A percentile compares a stretch with the other conserved stretches of the same genome.
Evolutionary conservation across 169 alveolate genomes (phyloP).

Genomic region (Plasmodium gonderi): DNA sequence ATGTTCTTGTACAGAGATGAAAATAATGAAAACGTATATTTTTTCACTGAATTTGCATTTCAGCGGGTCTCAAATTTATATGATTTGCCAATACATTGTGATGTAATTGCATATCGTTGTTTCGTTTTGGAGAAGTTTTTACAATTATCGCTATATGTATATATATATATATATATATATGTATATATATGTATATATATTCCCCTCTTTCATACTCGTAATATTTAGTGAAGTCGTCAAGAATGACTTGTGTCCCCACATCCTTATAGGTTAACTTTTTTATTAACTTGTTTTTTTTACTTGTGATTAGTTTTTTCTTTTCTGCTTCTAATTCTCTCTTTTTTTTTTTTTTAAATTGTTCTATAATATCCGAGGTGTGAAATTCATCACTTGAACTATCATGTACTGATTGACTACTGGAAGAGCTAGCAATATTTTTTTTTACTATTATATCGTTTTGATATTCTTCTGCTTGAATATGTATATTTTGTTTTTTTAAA

Average conservation of each 20-base stretch:
- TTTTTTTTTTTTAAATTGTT: constrained; percentile 26
- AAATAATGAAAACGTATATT: background rate
- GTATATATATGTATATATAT: background rate
- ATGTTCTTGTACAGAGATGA: background rate
- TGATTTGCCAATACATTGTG: too few relatives aligned
- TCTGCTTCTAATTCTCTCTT: constrained; percentile 9
- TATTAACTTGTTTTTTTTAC: constrained; percentile 26
- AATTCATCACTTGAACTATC: constrained; percentile 40
- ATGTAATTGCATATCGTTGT: background rate
- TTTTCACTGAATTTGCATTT: background rate
- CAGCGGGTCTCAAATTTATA: too few relatives aligned
- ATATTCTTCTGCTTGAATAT: constrained; percentile 14
- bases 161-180: background rate
- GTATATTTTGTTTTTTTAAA: constrained; percentile 21
- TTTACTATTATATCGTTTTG: background rate
- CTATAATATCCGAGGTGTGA: constrained; percentile 29
- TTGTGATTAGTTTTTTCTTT: constrained; percentile 5
- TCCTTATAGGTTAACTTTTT: constrained; percentile 25
- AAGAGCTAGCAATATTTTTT: background rate
- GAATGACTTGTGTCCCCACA: constrained; percentile 49
- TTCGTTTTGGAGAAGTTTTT: background rate
- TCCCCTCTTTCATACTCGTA: constrained; percentile 35
- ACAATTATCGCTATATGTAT: background rate
- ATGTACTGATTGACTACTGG: background rate
- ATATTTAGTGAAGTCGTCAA: constrained; percentile 58